Base-by-base conservation (phyloP, 495 filamentous ascomycete species). In the Tetracladium setigerum region DNA sequence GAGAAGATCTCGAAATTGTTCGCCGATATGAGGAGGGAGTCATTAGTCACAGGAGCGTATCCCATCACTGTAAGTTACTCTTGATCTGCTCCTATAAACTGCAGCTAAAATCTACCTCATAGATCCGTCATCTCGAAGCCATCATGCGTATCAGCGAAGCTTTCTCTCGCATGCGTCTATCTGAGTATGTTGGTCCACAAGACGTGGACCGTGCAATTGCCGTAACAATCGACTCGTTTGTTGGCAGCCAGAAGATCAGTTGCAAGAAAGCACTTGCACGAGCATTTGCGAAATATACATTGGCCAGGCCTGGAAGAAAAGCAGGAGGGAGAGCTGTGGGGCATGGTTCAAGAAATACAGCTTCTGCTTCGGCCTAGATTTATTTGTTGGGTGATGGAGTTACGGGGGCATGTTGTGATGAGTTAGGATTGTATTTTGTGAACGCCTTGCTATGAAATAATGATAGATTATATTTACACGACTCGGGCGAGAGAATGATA, bases 141-240 rank as follows among this genome's bases (percentile, higher is more conserved):
- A 95, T 96, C 62, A 91, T 96, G 75, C 87, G 90, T 64, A 95
- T 94, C 65, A 75, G 76, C 44, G 90, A 96, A 62, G 67, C 88
- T 14, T 96, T 96, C 74, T 89, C 84, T 72, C 89, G 91, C 57
- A 96, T 96, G 90, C 85, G 90, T 22, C 71, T 99, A 27, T 87
- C 83, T 0, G 94, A 99, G 55, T 96, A 94, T 68, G 95, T 89
- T 63, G 83, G 83, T 7, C 63, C 82, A 13, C 78, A 82, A 48
- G 94, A 99, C 61, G 95, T 99, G 49, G 94, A 99, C 66, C 84
- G 92, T 45, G 94, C 92, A 39, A 97, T 99, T 57, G 89, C 89
- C 6, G 94, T 97, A 12, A 94, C 92, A 1, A 89, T 99, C 10
- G 91, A 99, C 41, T 89, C 83, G 16, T 99, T 99, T 63, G 87